Evolutionary conservation across 2,329 filamentous ascomycete genomes (phyloP).

Genomic region (Pseudopithomyces chartarum): DNA sequence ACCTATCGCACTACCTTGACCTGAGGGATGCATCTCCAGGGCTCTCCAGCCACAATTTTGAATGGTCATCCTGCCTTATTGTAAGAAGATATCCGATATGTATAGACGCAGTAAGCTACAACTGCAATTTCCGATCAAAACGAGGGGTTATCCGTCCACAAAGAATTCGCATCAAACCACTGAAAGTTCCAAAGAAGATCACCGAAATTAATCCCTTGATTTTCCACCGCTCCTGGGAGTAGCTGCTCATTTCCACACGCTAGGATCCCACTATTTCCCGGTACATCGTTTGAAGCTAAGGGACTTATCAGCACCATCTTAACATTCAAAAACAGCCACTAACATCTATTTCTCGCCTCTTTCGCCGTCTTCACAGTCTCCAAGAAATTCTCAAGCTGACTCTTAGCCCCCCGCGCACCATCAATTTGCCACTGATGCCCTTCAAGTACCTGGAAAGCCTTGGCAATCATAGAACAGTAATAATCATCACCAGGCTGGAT

Average conservation of each 20-base stretch:
- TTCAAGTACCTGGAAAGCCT: not conserved
- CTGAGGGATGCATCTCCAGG: no score
- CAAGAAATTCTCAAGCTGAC: not conserved
- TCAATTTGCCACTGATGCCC: not conserved
- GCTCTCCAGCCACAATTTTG: no score
- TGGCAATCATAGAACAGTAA: not conserved
- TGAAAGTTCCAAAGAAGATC: not conserved
- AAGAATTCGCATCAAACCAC: not conserved
- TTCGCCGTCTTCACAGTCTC: not conserved
- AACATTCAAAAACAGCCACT: not conserved
- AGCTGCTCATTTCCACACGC: not conserved
- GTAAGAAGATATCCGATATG: no score
- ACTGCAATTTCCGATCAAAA: no score
- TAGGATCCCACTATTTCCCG: not conserved
- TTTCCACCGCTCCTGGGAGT: not conserved
- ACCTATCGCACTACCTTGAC: no score
- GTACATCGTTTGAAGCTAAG: not conserved
- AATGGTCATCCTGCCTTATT: no score
- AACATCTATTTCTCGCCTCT: not conserved
- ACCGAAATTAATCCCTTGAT: not conserved
- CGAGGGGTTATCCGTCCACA: not conserved
- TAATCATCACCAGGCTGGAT: not conserved
- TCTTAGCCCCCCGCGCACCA: not conserved
- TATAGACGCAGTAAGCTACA: no score
- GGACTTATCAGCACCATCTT: not conserved